Evolutionary conservation across 139 green algal species (phyloP).

Genomic region (Picochlorum sp.): DNA sequence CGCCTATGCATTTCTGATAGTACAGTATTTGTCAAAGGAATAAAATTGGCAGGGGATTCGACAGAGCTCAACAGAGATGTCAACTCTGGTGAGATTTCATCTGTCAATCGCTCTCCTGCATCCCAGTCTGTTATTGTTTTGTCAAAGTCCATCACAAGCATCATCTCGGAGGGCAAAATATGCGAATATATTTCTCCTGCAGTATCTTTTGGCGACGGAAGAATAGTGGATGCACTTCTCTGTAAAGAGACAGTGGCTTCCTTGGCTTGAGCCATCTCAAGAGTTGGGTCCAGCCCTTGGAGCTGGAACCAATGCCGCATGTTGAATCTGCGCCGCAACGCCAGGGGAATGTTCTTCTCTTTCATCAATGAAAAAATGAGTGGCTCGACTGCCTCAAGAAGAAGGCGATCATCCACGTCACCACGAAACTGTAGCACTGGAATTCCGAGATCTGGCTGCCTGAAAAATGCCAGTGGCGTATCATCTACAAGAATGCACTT

Average conservation of each 20-base stretch:
- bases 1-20: constrained; percentile 59
- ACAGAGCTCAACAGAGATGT: constrained; percentile 56
- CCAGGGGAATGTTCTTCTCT: constrained; percentile 41
- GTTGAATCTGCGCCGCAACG: constrained; percentile 63
- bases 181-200: too few relatives aligned
- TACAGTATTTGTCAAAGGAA: constrained; percentile 71
- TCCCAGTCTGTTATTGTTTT: constrained; percentile 65
- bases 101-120: constrained; percentile 51
- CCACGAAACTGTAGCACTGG: constrained; percentile 72
- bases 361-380: constrained; percentile 51
- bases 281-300: constrained; percentile 20
- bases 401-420: constrained; percentile 65
- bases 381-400: constrained; percentile 73
- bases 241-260: neutral
- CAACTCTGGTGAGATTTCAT: constrained; percentile 72
- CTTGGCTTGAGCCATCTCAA: neutral
- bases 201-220: neutral
- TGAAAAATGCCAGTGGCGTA: constrained; percentile 78
- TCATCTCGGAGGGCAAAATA: neutral
- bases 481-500: constrained; percentile 84
- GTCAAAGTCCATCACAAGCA: constrained; percentile 76
- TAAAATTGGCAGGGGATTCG: constrained; percentile 56
- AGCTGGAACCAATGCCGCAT: constrained; percentile 53
- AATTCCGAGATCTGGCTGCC: constrained; percentile 80
- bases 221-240: neutral